Evolutionary conservation across 345 rosid genomes (phyloP).

Genomic region (Trapa bicornis): DNA sequence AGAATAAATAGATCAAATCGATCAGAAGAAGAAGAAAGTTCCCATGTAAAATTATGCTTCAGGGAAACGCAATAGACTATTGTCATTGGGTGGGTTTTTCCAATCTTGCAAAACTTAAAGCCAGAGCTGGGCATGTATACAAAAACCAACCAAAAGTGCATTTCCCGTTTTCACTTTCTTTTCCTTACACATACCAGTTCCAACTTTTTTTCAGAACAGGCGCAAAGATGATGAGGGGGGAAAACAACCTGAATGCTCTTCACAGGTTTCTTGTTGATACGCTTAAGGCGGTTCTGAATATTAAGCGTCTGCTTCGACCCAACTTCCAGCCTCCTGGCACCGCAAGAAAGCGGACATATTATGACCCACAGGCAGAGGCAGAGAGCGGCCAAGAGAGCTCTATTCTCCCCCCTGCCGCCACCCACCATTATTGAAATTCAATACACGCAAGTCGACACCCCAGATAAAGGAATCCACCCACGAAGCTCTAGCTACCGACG

Average conservation of each 20-base stretch:
- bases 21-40: neutral
- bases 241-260: conserved; percentile 57
- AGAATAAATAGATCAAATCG: neutral
- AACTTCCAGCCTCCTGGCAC: conserved; percentile 49
- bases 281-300: conserved; percentile 73
- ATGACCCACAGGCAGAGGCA: conserved; percentile 21
- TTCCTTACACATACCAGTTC: conserved; percentile 10
- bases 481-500: neutral
- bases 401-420: conserved; percentile 19
- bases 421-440: conserved; percentile 17
- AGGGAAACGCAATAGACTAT: neutral
- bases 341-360: conserved; percentile 17
- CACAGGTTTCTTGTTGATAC: conserved; percentile 74
- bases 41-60: neutral
- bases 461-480: conserved; percentile 1
- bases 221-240: neutral
- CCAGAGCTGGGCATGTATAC: neutral
- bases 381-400: conserved; percentile 21
- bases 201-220: conserved; percentile 17
- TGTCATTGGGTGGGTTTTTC: neutral
- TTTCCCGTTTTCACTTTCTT: neutral
- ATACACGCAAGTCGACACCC: neutral
- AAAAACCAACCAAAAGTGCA: neutral
- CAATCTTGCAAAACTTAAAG: neutral
- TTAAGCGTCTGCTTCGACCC: conserved; percentile 54